Evolutionary conservation across 805 yeast species (phyloP), one percentile per base, ranked within the genome.

Genomic region (Sugiyamaella chiloensis): DNA sequence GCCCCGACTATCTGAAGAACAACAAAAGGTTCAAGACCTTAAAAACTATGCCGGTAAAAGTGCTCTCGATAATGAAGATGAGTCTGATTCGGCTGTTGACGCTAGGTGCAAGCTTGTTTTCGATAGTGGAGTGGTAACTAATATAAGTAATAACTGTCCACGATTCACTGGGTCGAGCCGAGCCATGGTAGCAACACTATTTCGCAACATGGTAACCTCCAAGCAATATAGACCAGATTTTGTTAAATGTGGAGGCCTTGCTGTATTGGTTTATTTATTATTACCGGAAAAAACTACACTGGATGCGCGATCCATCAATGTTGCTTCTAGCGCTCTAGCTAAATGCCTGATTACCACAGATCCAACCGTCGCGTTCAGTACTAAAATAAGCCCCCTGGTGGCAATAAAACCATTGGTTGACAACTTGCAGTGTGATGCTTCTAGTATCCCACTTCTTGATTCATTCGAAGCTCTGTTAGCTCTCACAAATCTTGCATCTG

Each of bases 401-500:
- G 63, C 66, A 0, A 52, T 70, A 3, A 50, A 51, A 4, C 69
- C 70, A 6, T 55, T 70, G 11, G 19, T 56, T n/a, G 50, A 36
- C 3, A 66, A 60, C 48, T 52, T 70, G 26, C 46, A 47, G 35
- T 43, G 50, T 42, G 56, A 56, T 12, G 24, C 31, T 23, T 53
- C 63, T 2, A 55, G 47, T 11, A 44, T 59, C 5, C 64, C 65
- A 14, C 44, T 62, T 14, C 61, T 70, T 23, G 74, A 70, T 42
- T 71, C 74, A 17, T 76, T 74, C 54, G 84, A 81, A 56, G 68
- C 81, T 0, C 64, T 86, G 32, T 59, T 82, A 19, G 87, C 90
- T 0, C 69, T 85, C 24, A 85, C 91, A 1, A 86, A 85, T 61
- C 54, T 83, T 5, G 76, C 87, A 0, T 72, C 87, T 0, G 50